These are phyloP conservation scores for Fusarium coicis DNA, from an alignment of 2,329 filamentous ascomycete genomes.

Conservation along the genomic window DNA sequence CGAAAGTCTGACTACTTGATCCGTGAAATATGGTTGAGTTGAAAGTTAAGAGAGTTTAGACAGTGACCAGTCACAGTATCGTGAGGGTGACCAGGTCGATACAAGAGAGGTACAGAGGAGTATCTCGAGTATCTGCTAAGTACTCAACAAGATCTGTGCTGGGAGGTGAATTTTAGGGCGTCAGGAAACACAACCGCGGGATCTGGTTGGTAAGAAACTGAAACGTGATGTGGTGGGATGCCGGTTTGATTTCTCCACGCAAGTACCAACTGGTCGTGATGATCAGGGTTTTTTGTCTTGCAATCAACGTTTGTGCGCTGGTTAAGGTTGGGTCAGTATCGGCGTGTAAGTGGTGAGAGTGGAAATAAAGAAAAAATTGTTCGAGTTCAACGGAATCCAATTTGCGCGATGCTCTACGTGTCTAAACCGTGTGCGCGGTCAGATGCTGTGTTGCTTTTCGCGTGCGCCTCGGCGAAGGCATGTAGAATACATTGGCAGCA, in stretches of 20 bases:
- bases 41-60: slow-evolving; percentile 20
- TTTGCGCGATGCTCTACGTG: slow-evolving; percentile 9
- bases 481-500: slow-evolving; percentile 9
- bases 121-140: slow-evolving; percentile 36
- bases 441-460: slow-evolving; percentile 28
- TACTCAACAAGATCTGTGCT: slow-evolving; percentile 40
- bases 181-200: slow-evolving; percentile 27
- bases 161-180: slow-evolving; percentile 27
- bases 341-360: slow-evolving; percentile 3
- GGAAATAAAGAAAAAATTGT: not conserved
- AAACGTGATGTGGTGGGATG: slow-evolving; percentile 22
- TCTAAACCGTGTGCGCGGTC: slow-evolving; percentile 24
- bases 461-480: slow-evolving; percentile 20
- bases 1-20: slow-evolving; percentile 44
- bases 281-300: not conserved
- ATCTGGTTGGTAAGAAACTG: slow-evolving; percentile 34
- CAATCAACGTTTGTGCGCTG: not conserved
- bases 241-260: slow-evolving; percentile 29
- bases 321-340: slow-evolving; percentile 14
- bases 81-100: slow-evolving; percentile 33
- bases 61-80: slow-evolving; percentile 40
- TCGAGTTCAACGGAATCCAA: not conserved
- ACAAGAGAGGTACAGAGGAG: slow-evolving; percentile 44
- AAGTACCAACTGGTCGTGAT: slow-evolving; percentile 24
- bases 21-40: not conserved